A percentile compares a stretch with the other conserved stretches of the same genome.
phyloP scores from a whole-genome alignment of 805 yeast genomes.

The Sugiyamaella floridensis region DNA sequence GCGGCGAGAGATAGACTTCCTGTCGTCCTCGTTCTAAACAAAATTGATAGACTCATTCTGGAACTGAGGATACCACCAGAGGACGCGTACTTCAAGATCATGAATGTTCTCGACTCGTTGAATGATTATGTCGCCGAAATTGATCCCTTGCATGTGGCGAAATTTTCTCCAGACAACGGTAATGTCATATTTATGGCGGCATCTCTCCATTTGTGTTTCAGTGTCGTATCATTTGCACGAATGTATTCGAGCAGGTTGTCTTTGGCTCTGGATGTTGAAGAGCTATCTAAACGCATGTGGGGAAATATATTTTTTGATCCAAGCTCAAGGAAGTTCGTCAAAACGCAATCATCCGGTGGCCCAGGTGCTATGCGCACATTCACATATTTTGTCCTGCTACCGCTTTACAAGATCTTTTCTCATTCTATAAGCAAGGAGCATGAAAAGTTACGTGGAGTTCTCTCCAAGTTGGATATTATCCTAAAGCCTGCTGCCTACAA shows the following conservation, averaged over 20 bases:
- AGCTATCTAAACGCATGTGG: conserved; percentile 61
- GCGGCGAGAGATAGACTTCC: conserved; percentile 46
- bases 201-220: conserved; percentile 55
- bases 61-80: conserved; percentile 70
- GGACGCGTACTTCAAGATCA: conserved; percentile 66
- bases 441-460: conserved; percentile 35
- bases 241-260: conserved; percentile 36
- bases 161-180: conserved; percentile 52
- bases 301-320: conserved; percentile 57
- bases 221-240: conserved; percentile 55
- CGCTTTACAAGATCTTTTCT: conserved; percentile 69
- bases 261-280: conserved; percentile 29
- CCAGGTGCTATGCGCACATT: conserved; percentile 38
- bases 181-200: conserved; percentile 76
- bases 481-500: conserved; percentile 24
- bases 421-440: conserved; percentile 50
- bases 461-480: conserved; percentile 46
- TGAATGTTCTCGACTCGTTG: conserved; percentile 54
- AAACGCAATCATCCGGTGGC: conserved; percentile 25
- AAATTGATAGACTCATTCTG: conserved; percentile 75
- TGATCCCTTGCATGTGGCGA: conserved; percentile 21
- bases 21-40: conserved; percentile 61
- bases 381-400: conserved; percentile 60
- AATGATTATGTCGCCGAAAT: conserved; percentile 42
- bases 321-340: conserved; percentile 38